Conservation (phyloP, 2,329 filamentous ascomycete genomes). For the Apiospora aurea region DNA sequence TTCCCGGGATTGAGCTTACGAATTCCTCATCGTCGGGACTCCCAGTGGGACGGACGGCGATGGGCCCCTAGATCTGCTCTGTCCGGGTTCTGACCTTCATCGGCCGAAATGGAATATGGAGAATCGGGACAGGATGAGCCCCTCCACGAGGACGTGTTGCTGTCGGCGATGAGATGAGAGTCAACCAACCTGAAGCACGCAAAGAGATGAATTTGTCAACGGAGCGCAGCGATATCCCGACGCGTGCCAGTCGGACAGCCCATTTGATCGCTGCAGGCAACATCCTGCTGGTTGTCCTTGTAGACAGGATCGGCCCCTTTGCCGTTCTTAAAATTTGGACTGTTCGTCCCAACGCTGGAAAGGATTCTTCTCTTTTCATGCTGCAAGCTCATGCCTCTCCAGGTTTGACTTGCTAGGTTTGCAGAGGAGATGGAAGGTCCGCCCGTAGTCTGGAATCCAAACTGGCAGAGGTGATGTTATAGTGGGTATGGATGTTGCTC, state of each 20-base stretch:
- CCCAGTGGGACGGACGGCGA: neutral
- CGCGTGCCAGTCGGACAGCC: neutral
- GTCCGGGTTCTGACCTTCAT: neutral
- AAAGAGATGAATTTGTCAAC: neutral
- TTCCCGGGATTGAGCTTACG: slow-evolving; percentile 1
- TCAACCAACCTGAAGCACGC: neutral
- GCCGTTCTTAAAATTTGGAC: neutral
- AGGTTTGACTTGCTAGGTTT: neutral
- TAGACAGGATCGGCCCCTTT: neutral
- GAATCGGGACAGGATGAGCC: neutral
- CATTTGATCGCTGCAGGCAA: neutral
- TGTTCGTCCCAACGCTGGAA: slow-evolving; percentile 10
- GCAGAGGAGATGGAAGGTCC: neutral
- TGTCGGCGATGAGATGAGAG: neutral
- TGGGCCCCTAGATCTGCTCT: slow-evolving; percentile 2
- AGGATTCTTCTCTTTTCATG: neutral
- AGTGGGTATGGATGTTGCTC: neutral
- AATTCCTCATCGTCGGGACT: neutral
- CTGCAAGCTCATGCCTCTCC: neutral
- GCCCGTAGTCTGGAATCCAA: neutral
- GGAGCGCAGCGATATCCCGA: neutral
- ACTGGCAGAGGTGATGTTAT: neutral
- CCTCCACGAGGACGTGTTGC: neutral
- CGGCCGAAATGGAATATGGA: slow-evolving; percentile 12
- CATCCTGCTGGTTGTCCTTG: neutral